These are phyloP conservation scores for Trichophyton schoenleinii DNA, from an alignment of 2,329 filamentous ascomycete genomes.

Conservation along the genomic window DNA sequence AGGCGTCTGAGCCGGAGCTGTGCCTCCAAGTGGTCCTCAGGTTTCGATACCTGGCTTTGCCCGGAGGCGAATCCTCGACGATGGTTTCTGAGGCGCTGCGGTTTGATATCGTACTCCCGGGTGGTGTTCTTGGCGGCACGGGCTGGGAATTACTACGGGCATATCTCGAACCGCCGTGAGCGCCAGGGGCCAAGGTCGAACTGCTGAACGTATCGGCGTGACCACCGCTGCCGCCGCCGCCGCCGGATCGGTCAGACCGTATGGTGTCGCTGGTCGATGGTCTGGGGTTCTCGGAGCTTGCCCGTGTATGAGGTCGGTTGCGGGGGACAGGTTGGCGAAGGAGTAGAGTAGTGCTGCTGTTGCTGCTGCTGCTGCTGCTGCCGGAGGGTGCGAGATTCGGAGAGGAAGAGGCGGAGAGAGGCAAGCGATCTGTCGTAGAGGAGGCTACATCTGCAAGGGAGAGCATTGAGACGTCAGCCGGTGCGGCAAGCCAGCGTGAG, in stretches of 20 bases:
- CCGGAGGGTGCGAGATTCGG: constrained; percentile 47
- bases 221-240: constrained; percentile 7
- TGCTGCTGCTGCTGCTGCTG: too few relatives aligned
- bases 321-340: constrained; percentile 38
- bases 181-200: constrained; percentile 18
- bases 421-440: constrained; percentile 17
- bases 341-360: constrained; percentile 39
- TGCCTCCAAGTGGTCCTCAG: constrained; percentile 28
- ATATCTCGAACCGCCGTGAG: constrained; percentile 36
- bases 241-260: constrained; percentile 8
- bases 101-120: constrained; percentile 22
- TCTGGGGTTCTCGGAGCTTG: constrained; percentile 54
- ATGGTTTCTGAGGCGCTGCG: constrained; percentile 20
- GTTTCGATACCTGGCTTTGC: constrained; percentile 21
- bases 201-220: constrained; percentile 1
- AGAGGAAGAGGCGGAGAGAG: constrained; percentile 24
- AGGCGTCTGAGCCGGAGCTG: constrained; percentile 30
- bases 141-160: constrained; percentile 39
- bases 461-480: constrained; percentile 1
- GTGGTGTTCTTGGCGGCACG: constrained; percentile 37
- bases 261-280: constrained; percentile 24
- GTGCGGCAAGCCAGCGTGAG: not conserved
- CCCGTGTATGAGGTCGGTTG: constrained; percentile 54
- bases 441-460: constrained; percentile 2
- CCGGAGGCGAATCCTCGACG: constrained; percentile 21